A percentile compares a stretch with the other conserved stretches of the same genome.
phyloP scores from a whole-genome alignment of 495 filamentous ascomycete species.

The Tuber magnatum region DNA sequence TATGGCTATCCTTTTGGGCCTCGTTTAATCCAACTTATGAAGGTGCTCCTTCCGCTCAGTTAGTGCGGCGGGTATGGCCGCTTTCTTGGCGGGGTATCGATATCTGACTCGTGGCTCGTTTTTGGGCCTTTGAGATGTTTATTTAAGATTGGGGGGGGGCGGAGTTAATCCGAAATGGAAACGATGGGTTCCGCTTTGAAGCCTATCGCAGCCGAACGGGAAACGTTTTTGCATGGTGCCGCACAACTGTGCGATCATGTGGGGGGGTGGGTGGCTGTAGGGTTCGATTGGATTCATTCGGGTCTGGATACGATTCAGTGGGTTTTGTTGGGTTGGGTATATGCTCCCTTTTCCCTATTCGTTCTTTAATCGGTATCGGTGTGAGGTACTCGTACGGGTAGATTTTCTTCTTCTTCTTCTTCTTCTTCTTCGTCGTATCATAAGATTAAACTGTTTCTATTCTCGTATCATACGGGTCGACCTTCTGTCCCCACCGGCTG shows the following conservation, averaged over 20 bases:
- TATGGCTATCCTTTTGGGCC: neutral
- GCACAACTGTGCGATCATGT: neutral
- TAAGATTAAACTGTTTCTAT: neutral
- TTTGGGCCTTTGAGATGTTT: constrained; percentile 25
- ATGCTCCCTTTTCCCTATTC: neutral
- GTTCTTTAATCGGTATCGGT: neutral
- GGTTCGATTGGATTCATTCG: neutral
- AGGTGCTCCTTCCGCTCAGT: neutral
- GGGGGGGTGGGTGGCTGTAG: neutral
- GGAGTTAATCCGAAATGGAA: constrained; percentile 6
- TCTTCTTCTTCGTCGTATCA: too few relatives aligned
- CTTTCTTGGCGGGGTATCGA: constrained; percentile 23
- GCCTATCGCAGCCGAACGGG: neutral
- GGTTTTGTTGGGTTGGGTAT: neutral
- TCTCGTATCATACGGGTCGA: neutral
- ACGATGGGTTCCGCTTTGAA: neutral
- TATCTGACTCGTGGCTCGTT: constrained; percentile 22
- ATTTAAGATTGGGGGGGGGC: constrained; percentile 25
- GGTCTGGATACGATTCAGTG: neutral
- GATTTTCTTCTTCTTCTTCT: neutral
- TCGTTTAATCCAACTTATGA: constrained; percentile 1
- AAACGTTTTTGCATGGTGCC: neutral
- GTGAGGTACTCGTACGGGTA: neutral
- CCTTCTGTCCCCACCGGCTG: neutral
- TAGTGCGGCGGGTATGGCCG: neutral